These are phyloP conservation scores for Truncatella angustata DNA, from an alignment of 2,329 filamentous ascomycete species.

Conservation along the genomic window DNA sequence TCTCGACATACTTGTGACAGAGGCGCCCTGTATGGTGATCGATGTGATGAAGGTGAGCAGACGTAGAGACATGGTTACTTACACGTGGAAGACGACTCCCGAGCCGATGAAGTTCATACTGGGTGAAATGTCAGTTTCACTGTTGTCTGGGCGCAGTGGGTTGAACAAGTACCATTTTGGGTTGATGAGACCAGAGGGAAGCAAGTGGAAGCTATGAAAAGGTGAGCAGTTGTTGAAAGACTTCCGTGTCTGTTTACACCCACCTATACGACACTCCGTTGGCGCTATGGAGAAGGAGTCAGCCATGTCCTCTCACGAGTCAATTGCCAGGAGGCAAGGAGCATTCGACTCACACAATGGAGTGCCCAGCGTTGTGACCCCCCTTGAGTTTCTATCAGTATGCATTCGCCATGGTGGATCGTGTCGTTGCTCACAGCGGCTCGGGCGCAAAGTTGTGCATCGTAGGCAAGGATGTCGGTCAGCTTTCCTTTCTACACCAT, in stretches of 20 bases:
- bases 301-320: neutral
- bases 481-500: slow-evolving; percentile 7
- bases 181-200: slow-evolving; percentile 67
- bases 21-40: neutral
- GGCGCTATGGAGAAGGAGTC: slow-evolving; percentile 3
- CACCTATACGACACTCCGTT: slow-evolving; percentile 14
- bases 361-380: slow-evolving; percentile 14
- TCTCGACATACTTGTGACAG: neutral
- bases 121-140: neutral
- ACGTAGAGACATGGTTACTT: neutral
- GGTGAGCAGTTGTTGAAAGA: neutral
- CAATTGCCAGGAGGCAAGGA: neutral
- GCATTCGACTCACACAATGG: slow-evolving; percentile 10
- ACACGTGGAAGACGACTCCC: slow-evolving; percentile 44
- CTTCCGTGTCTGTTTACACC: neutral
- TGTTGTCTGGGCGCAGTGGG: neutral
- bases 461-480: neutral
- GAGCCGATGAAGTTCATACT: slow-evolving; percentile 70
- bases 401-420: neutral
- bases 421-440: slow-evolving; percentile 9
- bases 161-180: slow-evolving; percentile 46
- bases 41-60: neutral
- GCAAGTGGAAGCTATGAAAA: slow-evolving; percentile 12
- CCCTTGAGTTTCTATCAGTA: slow-evolving; percentile 1
- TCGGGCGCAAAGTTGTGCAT: slow-evolving; percentile 7